phyloP scores from a whole-genome alignment of 2,329 filamentous ascomycete species.

The Neofusicoccum laricinum region DNA sequence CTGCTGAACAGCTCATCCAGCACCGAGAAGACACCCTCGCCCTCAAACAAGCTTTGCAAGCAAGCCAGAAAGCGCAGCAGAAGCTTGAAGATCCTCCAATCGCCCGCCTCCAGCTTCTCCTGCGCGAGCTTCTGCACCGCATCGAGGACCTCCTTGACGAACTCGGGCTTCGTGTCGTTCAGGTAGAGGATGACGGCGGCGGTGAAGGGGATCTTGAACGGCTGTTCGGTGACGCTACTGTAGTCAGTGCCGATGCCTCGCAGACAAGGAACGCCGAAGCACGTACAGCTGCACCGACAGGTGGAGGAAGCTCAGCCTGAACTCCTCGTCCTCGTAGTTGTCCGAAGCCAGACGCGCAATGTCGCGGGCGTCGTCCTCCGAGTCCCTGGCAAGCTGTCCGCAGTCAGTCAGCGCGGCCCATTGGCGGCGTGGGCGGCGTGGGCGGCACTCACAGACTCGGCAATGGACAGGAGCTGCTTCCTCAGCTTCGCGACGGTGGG shows the following conservation, averaged over 20 bases:
- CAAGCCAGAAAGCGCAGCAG: constrained; percentile 86
- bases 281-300: constrained; percentile 70
- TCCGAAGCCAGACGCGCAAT: constrained; percentile 67
- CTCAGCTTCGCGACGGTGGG: constrained; percentile 33
- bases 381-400: constrained; percentile 11
- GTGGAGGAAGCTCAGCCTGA: constrained; percentile 70
- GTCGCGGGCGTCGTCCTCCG: constrained; percentile 35
- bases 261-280: background rate
- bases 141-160: constrained; percentile 68
- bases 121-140: constrained; percentile 63
- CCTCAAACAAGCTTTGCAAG: constrained; percentile 74
- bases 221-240: constrained; percentile 73
- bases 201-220: constrained; percentile 95
- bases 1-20: constrained; percentile 87
- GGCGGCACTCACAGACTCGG: constrained; percentile 27
- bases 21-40: constrained; percentile 79
- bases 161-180: constrained; percentile 74
- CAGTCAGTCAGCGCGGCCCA: background rate
- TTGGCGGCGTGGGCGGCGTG: background rate
- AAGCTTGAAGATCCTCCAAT: constrained; percentile 91
- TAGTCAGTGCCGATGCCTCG: constrained; percentile 17
- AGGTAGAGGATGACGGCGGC: constrained; percentile 77
- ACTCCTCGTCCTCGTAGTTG: constrained; percentile 72
- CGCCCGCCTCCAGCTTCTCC: constrained; percentile 64
- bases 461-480: constrained; percentile 35